phyloP scores from a whole-genome alignment of 1,284 basidiomycete species.

The Rugosomyces carneus region DNA sequence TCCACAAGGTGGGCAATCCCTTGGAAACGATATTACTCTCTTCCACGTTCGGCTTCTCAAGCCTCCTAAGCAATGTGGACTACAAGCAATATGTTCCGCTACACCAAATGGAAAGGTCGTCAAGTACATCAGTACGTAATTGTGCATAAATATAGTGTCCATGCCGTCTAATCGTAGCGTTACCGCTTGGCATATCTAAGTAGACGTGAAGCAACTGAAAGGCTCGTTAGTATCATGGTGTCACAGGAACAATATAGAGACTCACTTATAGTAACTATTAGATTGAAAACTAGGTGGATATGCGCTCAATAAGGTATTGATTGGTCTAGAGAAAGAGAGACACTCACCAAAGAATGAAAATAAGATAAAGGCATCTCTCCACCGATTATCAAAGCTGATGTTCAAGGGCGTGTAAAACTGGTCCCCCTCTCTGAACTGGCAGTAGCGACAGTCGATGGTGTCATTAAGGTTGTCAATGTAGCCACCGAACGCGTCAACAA shows the following conservation, averaged over 20 bases:
- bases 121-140: background rate
- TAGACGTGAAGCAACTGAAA: constrained; percentile 63
- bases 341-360: constrained; percentile 53
- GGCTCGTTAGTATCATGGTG: constrained; percentile 11
- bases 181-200: constrained; percentile 66
- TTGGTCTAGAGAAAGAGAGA: background rate
- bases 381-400: constrained; percentile 60
- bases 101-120: background rate
- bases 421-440: constrained; percentile 64
- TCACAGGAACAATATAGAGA: constrained; percentile 7
- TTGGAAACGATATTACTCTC: too few species aligned
- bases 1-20: too few species aligned
- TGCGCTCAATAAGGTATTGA: constrained; percentile 2
- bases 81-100: background rate
- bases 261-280: constrained; percentile 61
- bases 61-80: background rate
- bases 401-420: constrained; percentile 68
- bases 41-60: background rate
- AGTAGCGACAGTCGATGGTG: constrained; percentile 64
- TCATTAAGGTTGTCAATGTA: constrained; percentile 75
- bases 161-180: constrained; percentile 2
- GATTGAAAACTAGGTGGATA: constrained; percentile 53
- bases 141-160: background rate
- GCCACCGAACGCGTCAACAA: constrained; percentile 59
- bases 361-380: constrained; percentile 73